phyloP scores from a whole-genome alignment of 2,329 filamentous ascomycete genomes.

The Fusarium guadeloupense region DNA sequence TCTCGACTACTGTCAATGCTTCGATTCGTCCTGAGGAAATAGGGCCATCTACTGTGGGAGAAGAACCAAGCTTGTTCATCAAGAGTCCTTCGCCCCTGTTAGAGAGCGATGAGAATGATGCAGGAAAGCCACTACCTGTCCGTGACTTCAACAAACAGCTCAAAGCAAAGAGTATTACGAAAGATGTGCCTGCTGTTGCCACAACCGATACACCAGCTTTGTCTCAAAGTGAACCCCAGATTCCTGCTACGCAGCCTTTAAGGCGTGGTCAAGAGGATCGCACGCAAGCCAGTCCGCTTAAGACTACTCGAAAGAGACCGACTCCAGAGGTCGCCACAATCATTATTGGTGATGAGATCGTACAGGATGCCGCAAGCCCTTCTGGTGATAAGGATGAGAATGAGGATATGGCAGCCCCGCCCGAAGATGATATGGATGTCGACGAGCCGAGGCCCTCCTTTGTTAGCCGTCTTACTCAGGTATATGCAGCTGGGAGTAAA shows the following conservation, averaged over 20 bases:
- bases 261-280: constrained; percentile 7
- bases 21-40: not conserved
- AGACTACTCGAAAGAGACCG: constrained; percentile 3
- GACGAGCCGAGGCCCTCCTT: constrained; percentile 30
- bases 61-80: constrained; percentile 29
- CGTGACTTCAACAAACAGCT: constrained; percentile 50
- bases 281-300: not conserved
- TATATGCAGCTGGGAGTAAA: constrained; percentile 28
- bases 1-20: not conserved
- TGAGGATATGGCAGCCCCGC: not conserved
- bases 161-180: constrained; percentile 30
- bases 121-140: constrained; percentile 41
- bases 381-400: not conserved
- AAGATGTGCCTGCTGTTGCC: not conserved
- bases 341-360: constrained; percentile 33
- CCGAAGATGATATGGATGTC: not conserved
- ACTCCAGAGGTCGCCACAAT: constrained; percentile 26
- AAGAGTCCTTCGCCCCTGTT: constrained; percentile 14
- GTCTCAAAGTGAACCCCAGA: constrained; percentile 22
- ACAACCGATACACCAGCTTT: not conserved
- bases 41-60: not conserved
- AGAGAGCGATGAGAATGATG: constrained; percentile 29
- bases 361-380: constrained; percentile 5
- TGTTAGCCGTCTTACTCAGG: constrained; percentile 29
- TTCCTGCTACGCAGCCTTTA: constrained; percentile 26